These are phyloP conservation scores for Trypanosoma cruzi DNA, from an alignment of 208 protist genomes.

Conservation along the genomic window DNA sequence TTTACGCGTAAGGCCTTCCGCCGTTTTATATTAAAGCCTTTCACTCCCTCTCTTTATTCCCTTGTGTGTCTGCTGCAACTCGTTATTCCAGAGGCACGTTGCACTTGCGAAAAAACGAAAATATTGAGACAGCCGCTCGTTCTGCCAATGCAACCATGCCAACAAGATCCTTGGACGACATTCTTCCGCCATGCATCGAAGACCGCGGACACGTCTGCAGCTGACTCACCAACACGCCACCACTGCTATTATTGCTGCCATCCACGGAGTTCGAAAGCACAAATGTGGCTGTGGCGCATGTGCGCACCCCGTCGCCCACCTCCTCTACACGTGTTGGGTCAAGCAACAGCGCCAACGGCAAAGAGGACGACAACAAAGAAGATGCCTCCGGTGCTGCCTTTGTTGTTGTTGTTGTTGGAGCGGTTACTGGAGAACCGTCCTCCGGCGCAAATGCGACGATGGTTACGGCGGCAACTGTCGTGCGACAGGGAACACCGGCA, in stretches of 20 bases:
- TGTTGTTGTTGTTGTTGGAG: background rate
- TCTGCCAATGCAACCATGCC: slow-evolving; percentile 66
- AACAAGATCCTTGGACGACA: slow-evolving; percentile 36
- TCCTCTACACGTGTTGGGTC: slow-evolving; percentile 75
- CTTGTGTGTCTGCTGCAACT: too few species aligned
- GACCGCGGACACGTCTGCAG: slow-evolving; percentile 26
- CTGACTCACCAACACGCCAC: slow-evolving; percentile 49
- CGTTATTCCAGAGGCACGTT: slow-evolving; percentile 50
- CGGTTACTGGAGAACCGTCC: background rate
- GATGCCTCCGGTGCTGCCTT: background rate
- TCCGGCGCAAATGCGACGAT: slow-evolving; percentile 34
- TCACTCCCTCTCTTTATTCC: too few species aligned
- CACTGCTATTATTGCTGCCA: background rate
- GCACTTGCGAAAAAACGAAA: slow-evolving; percentile 79
- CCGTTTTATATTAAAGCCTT: too few species aligned
- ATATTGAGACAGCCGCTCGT: slow-evolving; percentile 54
- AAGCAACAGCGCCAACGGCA: slow-evolving; percentile 32
- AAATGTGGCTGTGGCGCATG: slow-evolving; percentile 49
- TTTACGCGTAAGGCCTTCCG: too few species aligned
- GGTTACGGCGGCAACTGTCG: slow-evolving; percentile 75
- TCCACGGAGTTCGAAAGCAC: slow-evolving; percentile 61
- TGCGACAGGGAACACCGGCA: slow-evolving; percentile 80
- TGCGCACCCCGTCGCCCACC: slow-evolving; percentile 24
- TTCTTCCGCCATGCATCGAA: background rate
- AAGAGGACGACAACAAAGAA: background rate